Percentiles rank a stretch among this genome's conserved stretches.
Conservation (phyloP, 768 basidiomycete genomes). For the Terana coerulea region DNA sequence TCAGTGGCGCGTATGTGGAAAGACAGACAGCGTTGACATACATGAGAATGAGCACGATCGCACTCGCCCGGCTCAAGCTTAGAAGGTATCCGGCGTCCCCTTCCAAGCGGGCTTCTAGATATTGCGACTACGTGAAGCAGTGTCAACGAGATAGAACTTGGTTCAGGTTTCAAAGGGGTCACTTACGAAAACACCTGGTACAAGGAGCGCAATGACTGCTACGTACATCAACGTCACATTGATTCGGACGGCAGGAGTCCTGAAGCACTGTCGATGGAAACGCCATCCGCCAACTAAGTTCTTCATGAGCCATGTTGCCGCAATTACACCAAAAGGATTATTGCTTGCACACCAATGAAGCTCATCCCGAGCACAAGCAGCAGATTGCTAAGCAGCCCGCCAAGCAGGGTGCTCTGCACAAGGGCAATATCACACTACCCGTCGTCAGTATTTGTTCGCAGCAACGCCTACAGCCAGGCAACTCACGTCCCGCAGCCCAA, state of each 20-base stretch:
- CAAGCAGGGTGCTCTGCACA: conserved; percentile 49
- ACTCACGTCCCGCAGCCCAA: conserved; percentile 30
- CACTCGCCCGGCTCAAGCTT: conserved; percentile 44
- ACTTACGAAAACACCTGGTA: conserved; percentile 37
- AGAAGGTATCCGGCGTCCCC: conserved; percentile 39
- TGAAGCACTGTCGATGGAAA: conserved; percentile 50
- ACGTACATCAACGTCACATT: conserved; percentile 32
- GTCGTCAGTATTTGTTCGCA: conserved; percentile 20
- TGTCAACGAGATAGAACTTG: conserved; percentile 4
- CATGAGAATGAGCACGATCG: conserved; percentile 44
- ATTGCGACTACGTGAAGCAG: conserved; percentile 29
- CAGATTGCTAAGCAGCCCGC: conserved; percentile 44
- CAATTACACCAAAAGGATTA: background rate
- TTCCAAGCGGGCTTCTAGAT: conserved; percentile 31
- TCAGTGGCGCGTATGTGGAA: too few species aligned
- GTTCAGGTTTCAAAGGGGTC: conserved; percentile 7
- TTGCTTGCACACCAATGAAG: conserved; percentile 7
- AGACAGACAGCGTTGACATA: conserved; percentile 20
- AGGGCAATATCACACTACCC: conserved; percentile 48
- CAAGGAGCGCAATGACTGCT: conserved; percentile 33
- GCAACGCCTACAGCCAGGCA: conserved; percentile 23
- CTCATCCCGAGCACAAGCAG: conserved; percentile 33
- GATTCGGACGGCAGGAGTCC: conserved; percentile 44
- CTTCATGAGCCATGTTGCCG: background rate
- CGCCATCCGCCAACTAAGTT: conserved; percentile 40